These are phyloP conservation scores for Penicillium argentinense DNA, from an alignment of 495 filamentous ascomycete genomes.

Conservation along the genomic window DNA sequence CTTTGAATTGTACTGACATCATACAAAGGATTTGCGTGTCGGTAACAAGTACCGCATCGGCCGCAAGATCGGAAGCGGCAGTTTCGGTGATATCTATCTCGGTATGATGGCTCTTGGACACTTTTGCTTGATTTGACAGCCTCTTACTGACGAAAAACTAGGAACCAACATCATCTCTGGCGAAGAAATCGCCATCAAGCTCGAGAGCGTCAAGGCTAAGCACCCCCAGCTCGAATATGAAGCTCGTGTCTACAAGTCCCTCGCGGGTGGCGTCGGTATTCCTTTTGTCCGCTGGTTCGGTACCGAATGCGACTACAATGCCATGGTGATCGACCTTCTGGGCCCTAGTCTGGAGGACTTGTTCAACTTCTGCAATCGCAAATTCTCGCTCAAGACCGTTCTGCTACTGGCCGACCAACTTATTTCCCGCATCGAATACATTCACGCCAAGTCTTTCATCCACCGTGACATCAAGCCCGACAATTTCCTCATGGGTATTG, in stretches of 20 bases:
- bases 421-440: slow-evolving; percentile 99
- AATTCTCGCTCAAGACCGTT: slow-evolving; percentile 99
- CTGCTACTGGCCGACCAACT: slow-evolving; percentile 96
- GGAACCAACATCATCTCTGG: slow-evolving; percentile 99
- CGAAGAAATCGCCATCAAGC: slow-evolving; percentile 99
- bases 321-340: slow-evolving; percentile 98
- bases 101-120: slow-evolving; percentile 48
- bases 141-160: slow-evolving; percentile 23
- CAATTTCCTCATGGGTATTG: slow-evolving; percentile 99
- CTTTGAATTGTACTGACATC: slow-evolving; percentile 15
- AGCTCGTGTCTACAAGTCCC: slow-evolving; percentile 98
- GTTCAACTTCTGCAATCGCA: slow-evolving; percentile 99
- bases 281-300: slow-evolving; percentile 99
- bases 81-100: slow-evolving; percentile 99
- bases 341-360: slow-evolving; percentile 97
- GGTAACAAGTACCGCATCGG: slow-evolving; percentile 99
- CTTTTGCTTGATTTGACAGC: not conserved
- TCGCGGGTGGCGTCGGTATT: slow-evolving; percentile 97
- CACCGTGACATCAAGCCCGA: slow-evolving; percentile 99
- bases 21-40: slow-evolving; percentile 87
- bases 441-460: slow-evolving; percentile 99
- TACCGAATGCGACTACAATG: slow-evolving; percentile 99
- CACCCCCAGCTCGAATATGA: slow-evolving; percentile 99
- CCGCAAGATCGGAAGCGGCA: slow-evolving; percentile 97
- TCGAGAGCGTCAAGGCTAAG: slow-evolving; percentile 99